Evolutionary conservation across 1,284 basidiomycete genomes (phyloP).

Genomic region (Malassezia vespertilionis): DNA sequence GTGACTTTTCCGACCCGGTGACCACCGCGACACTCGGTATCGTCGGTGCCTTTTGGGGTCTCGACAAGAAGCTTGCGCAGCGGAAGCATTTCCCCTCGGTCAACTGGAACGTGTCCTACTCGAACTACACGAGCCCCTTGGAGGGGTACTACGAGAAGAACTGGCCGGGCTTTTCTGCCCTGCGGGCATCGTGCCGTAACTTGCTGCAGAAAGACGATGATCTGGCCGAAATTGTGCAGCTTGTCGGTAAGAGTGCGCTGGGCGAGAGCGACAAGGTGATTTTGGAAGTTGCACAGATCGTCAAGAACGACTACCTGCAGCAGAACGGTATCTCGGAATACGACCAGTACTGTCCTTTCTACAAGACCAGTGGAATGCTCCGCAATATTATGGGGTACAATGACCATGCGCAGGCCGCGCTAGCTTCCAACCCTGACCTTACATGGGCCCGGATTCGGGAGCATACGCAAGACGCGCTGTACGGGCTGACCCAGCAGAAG

Average conservation of each 20-base stretch:
- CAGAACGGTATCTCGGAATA: conserved; percentile 99
- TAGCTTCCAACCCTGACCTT: conserved; percentile 65
- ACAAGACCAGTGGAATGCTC: conserved; percentile 71
- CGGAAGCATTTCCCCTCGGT: conserved; percentile 97
- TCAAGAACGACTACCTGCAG: conserved; percentile 89
- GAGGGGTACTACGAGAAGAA: conserved; percentile 79
- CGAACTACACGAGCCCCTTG: conserved; percentile 91
- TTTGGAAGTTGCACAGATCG: conserved; percentile 88
- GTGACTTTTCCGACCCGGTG: conserved; percentile 98
- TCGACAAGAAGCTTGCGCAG: conserved; percentile 87
- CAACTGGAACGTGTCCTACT: conserved; percentile 98
- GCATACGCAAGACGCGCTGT: conserved; percentile 73
- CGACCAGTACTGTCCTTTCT: conserved; percentile 89
- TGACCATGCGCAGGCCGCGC: conserved; percentile 66
- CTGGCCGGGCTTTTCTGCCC: conserved; percentile 82
- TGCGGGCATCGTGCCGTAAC: conserved; percentile 83
- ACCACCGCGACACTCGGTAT: conserved; percentile 94
- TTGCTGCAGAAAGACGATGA: conserved; percentile 98
- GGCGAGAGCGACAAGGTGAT: conserved; percentile 98
- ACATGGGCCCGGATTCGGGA: conserved; percentile 92
- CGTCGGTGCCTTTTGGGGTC: conserved; percentile 75
- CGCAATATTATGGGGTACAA: conserved; percentile 92
- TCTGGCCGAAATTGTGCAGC: conserved; percentile 94
- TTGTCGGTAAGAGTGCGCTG: conserved; percentile 94
- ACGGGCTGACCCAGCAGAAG: conserved; percentile 94